Evolutionary conservation across 2,329 filamentous ascomycete species (phyloP), one percentile per base, ranked within the genome.

Genomic region (Hypoxylon sp.): DNA sequence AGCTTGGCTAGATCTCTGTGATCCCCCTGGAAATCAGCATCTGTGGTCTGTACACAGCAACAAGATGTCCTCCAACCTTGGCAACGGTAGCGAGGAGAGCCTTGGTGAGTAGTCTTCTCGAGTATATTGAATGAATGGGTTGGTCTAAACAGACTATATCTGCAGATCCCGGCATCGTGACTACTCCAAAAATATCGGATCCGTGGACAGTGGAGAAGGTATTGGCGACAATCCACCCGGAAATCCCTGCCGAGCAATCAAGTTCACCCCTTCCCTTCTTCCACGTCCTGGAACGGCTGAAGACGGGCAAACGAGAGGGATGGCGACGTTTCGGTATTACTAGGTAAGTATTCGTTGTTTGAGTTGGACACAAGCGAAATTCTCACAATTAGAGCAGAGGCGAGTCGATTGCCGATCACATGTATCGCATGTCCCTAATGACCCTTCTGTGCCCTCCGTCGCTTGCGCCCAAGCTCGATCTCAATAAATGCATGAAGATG

Each of bases 401-500:
- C 77, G 96, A 99, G 80, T 97, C 93, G 1, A 97, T 99, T 76
- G 87, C 93, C 57, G 96, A 99, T 82, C 96, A 99, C 85, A 99
- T 99, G 96, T 99, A 98, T 81, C 94, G 96, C 81, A 99, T 99
- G 96, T 93, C 94, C 52, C 87, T 99, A 72, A 93, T 99, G 79
- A 94, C 93, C 69, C 92, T 99, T 90, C 88, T 97, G 70, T 94
- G 93, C 2, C 95, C 96, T 1, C 85, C 92, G 0, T 81, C 90
- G 1, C 87, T 97, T 9, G 85, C 89, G 2, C 81, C 88, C 0
- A 87, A 86, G 39, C 84, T 98, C 74, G 91, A 98, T 77, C 85
- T 97, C 39, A 81, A 86, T 25, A 90, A 90, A 72, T 99, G 96
- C 84, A 95, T 93, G 74, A 93, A 93, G 81, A 97, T 99, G 94